Conservation (phyloP, 208 protist genomes). For the Crithidia expoeki region DNA sequence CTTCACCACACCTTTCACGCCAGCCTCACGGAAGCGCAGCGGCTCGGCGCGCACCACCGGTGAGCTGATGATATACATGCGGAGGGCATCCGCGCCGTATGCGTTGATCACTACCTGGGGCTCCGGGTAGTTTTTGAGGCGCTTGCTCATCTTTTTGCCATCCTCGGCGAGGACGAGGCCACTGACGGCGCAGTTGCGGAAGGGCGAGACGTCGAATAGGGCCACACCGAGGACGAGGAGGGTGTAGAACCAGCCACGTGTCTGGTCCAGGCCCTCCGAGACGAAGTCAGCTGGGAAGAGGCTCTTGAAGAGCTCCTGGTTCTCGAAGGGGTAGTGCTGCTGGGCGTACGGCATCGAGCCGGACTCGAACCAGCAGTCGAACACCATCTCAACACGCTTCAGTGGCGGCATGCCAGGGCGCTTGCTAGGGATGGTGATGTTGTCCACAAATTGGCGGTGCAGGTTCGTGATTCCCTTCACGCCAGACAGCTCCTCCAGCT, state of each 20-base stretch:
- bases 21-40: slow-evolving; percentile 94
- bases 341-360: slow-evolving; percentile 99
- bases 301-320: slow-evolving; percentile 93
- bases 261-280: slow-evolving; percentile 99
- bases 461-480: slow-evolving; percentile 94
- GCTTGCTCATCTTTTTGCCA: slow-evolving; percentile 99
- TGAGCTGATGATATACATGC: slow-evolving; percentile 99
- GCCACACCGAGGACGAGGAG: slow-evolving; percentile 98
- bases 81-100: slow-evolving; percentile 98
- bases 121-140: slow-evolving; percentile 99
- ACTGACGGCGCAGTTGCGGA: slow-evolving; percentile 99
- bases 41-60: slow-evolving; percentile 98
- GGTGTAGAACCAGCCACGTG: slow-evolving; percentile 99
- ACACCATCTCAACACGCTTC: slow-evolving; percentile 96
- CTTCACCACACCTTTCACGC: slow-evolving; percentile 97
- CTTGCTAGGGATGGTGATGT: slow-evolving; percentile 98
- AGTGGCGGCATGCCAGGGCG: slow-evolving; percentile 88
- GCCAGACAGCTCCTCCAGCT: slow-evolving; percentile 97
- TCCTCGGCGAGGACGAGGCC: slow-evolving; percentile 98
- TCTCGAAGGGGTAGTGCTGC: slow-evolving; percentile 99
- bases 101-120: slow-evolving; percentile 95
- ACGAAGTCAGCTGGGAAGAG: slow-evolving; percentile 99
- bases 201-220: slow-evolving; percentile 97
- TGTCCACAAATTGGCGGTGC: slow-evolving; percentile 97
- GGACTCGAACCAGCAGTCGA: slow-evolving; percentile 99